Conservation (phyloP, 148 eudicot species). For the Rhododendron ferrugineum region DNA sequence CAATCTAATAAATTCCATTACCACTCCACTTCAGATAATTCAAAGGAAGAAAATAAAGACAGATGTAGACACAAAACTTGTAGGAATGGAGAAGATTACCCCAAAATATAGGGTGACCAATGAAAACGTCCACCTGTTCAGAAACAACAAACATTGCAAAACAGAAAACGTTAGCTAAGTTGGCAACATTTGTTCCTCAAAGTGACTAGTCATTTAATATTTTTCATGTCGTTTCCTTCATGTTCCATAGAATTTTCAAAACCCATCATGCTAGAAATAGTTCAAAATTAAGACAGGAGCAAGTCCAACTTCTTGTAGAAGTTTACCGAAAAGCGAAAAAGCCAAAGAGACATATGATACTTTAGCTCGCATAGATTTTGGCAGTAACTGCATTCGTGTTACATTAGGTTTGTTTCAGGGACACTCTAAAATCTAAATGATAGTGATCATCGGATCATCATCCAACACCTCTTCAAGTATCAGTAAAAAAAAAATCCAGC, state of each 20-base stretch:
- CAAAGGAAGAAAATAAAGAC: not conserved
- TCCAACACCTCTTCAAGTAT: not conserved
- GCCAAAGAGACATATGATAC: not conserved
- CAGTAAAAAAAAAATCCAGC: not conserved
- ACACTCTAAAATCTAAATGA: not conserved
- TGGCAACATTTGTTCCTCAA: not conserved
- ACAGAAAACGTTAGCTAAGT: constrained; percentile 3
- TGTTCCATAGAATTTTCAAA: not conserved
- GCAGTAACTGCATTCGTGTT: not conserved
- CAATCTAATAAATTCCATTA: not conserved
- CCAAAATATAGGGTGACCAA: constrained; percentile 78
- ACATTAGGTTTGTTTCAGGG: not conserved
- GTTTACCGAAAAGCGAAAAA: not conserved
- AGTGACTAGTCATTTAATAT: not conserved
- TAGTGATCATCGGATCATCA: too few relatives aligned
- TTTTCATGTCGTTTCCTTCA: not conserved
- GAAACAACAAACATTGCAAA: constrained; percentile 23
- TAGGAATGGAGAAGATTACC: constrained; percentile 41
- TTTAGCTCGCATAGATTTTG: not conserved
- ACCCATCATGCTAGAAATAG: not conserved
- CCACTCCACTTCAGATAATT: not conserved
- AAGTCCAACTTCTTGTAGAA: not conserved
- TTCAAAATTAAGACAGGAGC: not conserved
- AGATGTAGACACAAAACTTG: not conserved
- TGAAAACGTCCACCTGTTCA: constrained; percentile 82